Evolutionary conservation across 805 yeast genomes (phyloP), one percentile per base, ranked within the genome.

Genomic region (Sungouiella thailandica): DNA sequence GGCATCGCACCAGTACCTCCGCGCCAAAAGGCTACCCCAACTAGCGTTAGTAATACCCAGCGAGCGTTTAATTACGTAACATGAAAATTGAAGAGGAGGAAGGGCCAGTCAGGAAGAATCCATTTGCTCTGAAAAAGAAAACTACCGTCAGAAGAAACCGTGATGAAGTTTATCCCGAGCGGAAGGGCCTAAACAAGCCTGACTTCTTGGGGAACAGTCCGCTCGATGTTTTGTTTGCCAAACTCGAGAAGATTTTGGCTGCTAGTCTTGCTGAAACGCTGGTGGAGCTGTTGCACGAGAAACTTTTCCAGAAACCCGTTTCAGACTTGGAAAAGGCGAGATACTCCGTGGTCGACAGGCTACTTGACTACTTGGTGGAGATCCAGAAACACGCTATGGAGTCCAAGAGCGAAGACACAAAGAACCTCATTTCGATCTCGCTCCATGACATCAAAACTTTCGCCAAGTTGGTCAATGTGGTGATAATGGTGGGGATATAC

Each of bases 361-460:
- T 74, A 4, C 50, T 75, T 11, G 43, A 54, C 3, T 56, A 50
- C 31, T 47, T 76, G n/a, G 27, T 46, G 2, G 45, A 58, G 25
- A 64, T 74, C 15, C 76, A 74, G 43, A 29, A 40, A 4, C 37
- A 58, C 2, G 59, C 78, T 5, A 15, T 44, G 12, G 31, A 32
- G 30, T 34, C 34, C 16, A 34, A 33, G 3, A 34, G 37, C 17
- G 57, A 50, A 17, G 53, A 50, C 11, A 39, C 52, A 28, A 43
- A 47, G 26, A 52, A 59, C 30, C 43, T 74, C 31, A 65, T 83
- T 8, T 65, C 82, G 7, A 80, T 90, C 11, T 85, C 97, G 0
- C 65, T 90, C 7, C 88, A 86, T 47, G 97, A 93, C 53, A 78
- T 90, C 71, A 83, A 79, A 52, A 71, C 76, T 4, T 73, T 93